Evolutionary conservation across 768 basidiomycete genomes (phyloP), one percentile per base, ranked within the genome.

Genomic region (Naematelia aurantialba): DNA sequence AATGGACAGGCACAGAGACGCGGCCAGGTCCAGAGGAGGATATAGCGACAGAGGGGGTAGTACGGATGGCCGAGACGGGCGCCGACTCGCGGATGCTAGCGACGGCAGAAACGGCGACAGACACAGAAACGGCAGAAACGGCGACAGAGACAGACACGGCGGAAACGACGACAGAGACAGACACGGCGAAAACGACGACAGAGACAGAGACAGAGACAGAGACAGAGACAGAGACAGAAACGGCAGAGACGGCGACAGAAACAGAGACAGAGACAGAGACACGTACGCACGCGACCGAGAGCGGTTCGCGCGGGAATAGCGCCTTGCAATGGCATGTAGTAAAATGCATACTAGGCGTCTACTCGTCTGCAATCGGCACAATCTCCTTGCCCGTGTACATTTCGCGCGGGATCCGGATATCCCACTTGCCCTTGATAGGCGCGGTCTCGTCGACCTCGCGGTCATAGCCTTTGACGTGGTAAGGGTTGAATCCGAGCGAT

Each of bases 201-300:
- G n/a, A n/a, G n/a, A n/a, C n/a, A n/a, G n/a, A n/a, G n/a, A n/a
- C n/a, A n/a, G n/a, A n/a, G n/a, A n/a, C n/a, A n/a, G n/a, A n/a
- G n/a, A n/a, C n/a, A n/a, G n/a, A n/a, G 21, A 17, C 22, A 31
- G 5, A 17, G 24, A 11, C 46, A 39, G 29, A 45, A 26, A 25
- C 13, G 45, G 45, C 3, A 42, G 34, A 14, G 55, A 56, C 27
- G 45, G 30, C 27, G 11, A 30, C 17, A 39, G 19, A 22, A 34
- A 21, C n/a, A 27, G 25, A 54, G 50, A 65, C 30, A 50, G 48
- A 62, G 17, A 45, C 30, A 50, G 48, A 62, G 17, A 45, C 13
- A 19, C 50, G 39, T 42, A 51, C n/a, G 54, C 42, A 30, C 12
- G 51, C 13, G 39, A 51, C 13, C 25, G 19, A 5, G n/a, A n/a